phyloP scores from a whole-genome alignment of 768 basidiomycete genomes.

The Mycena belliarum region DNA sequence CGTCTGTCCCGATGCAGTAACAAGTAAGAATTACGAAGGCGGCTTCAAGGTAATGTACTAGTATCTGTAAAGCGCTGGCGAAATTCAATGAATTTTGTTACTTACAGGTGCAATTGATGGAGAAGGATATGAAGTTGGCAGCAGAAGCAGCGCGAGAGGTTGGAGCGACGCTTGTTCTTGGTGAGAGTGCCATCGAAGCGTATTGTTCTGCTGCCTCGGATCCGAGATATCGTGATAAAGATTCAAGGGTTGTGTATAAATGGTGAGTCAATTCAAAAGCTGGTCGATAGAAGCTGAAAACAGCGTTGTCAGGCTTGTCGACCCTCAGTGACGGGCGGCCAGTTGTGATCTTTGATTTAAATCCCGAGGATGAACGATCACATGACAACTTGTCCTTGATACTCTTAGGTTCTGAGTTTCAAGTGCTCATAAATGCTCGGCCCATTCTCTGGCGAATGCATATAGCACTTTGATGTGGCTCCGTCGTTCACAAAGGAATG shows the following conservation, averaged over 20 bases:
- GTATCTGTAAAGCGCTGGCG: neutral
- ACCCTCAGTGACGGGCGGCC: no score
- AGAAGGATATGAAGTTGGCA: constrained; percentile 45
- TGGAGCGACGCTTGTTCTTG: constrained; percentile 41
- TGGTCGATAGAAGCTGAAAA: no score
- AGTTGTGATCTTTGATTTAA: no score
- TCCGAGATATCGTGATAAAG: constrained; percentile 37
- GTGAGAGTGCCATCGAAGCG: constrained; percentile 37
- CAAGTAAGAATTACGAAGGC: constrained; percentile 43
- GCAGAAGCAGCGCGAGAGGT: constrained; percentile 38
- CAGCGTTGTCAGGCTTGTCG: no score
- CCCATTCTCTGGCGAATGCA: no score
- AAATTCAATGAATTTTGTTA: neutral
- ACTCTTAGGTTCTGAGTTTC: no score
- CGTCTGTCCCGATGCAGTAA: constrained; percentile 44
- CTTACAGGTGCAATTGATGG: constrained; percentile 43
- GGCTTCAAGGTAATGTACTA: constrained; percentile 41
- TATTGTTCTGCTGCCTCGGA: constrained; percentile 42
- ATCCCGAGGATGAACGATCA: no score
- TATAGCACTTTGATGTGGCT: neutral
- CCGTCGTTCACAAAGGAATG: neutral
- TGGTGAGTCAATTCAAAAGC: constrained; percentile 27
- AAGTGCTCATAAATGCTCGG: no score
- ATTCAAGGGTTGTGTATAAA: constrained; percentile 43
- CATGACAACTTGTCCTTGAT: no score